Base-by-base conservation (phyloP, 1,284 basidiomycete species). In the Ceratobasidium sp. region DNA sequence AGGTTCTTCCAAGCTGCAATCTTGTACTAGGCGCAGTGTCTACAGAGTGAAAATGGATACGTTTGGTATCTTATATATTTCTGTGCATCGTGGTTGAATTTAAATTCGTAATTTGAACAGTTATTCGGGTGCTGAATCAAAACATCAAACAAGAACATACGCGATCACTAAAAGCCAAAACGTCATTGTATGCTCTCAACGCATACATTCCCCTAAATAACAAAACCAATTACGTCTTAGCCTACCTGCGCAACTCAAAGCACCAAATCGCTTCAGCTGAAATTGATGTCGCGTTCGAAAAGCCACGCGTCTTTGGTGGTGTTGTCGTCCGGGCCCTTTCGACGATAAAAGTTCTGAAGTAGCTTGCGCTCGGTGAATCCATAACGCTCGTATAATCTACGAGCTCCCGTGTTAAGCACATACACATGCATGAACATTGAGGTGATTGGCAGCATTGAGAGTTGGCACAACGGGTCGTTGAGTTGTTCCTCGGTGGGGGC, bases 1-100 rank as follows among this genome's bases (percentile, higher is more conserved):
- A 54, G 74, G 14, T 75, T 75, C 69, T 73, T 75, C 54, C 69
- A 75, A 29, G 65, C 69, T 14, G 66, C 74, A n/a, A 66, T 67
- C 15, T 36, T 75, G 24, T 69, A 75, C n/a, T 75, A 67, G 54
- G 9, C 2, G 36, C 14, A n/a, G 29, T 36, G 8, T 5, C 36
- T 41, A 41, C 11, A 41, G 11, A 41, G 4, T 41, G 36, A 41
- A 41, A 11, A 41, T 5, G 36, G 36, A 41, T 41, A 41, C 11
- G 11, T 11, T 41, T 41, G 11, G 36, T 41, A 41, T 41, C 4
- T 41, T 41, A 5, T 41, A 41, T 41, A 41, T 41, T 41, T 11
- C n/a, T n/a, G 36, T 41, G 36, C 36, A 41, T 5, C 11, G 36
- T 11, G 6, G 11, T 41, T 41, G 11, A 11, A 41, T 11, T 41